phyloP scores from a whole-genome alignment of 2,329 filamentous ascomycete species.

The Cladosporium velox region DNA sequence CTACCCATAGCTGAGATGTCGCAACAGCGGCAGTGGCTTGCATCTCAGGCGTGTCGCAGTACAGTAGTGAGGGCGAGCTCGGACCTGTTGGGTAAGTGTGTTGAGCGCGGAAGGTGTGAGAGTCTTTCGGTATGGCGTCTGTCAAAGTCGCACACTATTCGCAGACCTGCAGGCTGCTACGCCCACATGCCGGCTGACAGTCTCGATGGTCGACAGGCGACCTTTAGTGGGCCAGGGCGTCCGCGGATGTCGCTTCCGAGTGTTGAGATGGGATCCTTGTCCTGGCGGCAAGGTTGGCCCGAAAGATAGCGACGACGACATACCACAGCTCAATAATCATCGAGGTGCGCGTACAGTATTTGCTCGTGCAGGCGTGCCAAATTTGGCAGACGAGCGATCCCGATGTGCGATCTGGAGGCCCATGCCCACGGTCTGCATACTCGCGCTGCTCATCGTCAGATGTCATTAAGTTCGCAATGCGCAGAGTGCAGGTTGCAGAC shows the following conservation, averaged over 20 bases:
- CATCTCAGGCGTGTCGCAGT: slow-evolving; percentile 1
- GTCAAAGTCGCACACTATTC: slow-evolving; percentile 14
- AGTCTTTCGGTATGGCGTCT: slow-evolving; percentile 12
- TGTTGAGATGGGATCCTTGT: slow-evolving; percentile 15
- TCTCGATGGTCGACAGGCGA: not conserved
- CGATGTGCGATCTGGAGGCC: not conserved
- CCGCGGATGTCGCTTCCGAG: slow-evolving; percentile 12
- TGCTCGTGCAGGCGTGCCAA: not conserved
- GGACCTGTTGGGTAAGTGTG: slow-evolving; percentile 15
- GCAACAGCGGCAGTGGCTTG: slow-evolving; percentile 14
- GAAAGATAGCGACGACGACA: not conserved
- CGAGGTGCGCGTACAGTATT: not conserved
- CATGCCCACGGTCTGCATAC: not conserved
- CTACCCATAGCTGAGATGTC: slow-evolving; percentile 20
- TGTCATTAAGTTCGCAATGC: not conserved
- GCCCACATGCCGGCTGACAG: slow-evolving; percentile 14
- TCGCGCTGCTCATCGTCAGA: slow-evolving; percentile 9
- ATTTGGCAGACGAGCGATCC: not conserved
- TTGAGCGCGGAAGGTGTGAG: slow-evolving; percentile 3
- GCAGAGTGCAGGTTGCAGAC: not conserved
- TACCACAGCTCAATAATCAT: not conserved
- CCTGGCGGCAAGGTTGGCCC: not conserved
- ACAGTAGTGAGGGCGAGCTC: not conserved
- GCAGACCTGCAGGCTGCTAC: not conserved
- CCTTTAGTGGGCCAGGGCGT: not conserved